These are phyloP conservation scores for Ailanthus altissimus DNA, from an alignment of 345 rosid species.

Conservation along the genomic window DNA sequence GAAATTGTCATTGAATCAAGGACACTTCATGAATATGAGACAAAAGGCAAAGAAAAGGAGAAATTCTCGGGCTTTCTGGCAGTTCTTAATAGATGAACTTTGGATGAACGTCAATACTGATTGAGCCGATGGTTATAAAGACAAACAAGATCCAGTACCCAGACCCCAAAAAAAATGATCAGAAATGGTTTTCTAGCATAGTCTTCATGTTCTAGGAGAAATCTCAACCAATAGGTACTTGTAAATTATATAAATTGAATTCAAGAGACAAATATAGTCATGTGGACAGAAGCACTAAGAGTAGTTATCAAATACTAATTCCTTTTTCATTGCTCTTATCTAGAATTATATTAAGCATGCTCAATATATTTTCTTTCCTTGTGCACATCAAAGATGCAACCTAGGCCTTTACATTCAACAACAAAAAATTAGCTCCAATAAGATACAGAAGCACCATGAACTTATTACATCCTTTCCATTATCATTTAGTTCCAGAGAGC, in stretches of 20 bases:
- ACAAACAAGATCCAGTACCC: not conserved
- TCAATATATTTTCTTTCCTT: not conserved
- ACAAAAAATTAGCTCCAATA: not conserved
- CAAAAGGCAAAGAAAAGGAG: not conserved
- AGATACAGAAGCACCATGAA: not conserved
- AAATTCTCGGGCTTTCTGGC: not conserved
- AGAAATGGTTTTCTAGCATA: not conserved
- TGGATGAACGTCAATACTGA: not conserved
- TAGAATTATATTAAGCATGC: not conserved
- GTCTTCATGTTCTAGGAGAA: not conserved
- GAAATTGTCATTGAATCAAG: conserved; percentile 16
- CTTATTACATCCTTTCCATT: not conserved
- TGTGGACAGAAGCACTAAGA: not conserved
- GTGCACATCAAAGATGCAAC: not conserved
- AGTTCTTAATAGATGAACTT: not conserved
- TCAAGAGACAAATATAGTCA: not conserved
- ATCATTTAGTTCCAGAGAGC: not conserved
- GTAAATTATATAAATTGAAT: not conserved
- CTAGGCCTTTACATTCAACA: conserved; percentile 7
- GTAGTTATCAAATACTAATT: not conserved
- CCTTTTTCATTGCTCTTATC: conserved; percentile 1
- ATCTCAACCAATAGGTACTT: conserved; percentile 4
- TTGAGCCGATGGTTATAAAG: not conserved
- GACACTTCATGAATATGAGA: not conserved
- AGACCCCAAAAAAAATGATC: not conserved